A percentile compares a stretch with the other conserved stretches of the same genome.
These are phyloP conservation scores for Tubosaeta sp. DNA, from an alignment of 768 basidiomycete genomes.

Conservation along the genomic window DNA sequence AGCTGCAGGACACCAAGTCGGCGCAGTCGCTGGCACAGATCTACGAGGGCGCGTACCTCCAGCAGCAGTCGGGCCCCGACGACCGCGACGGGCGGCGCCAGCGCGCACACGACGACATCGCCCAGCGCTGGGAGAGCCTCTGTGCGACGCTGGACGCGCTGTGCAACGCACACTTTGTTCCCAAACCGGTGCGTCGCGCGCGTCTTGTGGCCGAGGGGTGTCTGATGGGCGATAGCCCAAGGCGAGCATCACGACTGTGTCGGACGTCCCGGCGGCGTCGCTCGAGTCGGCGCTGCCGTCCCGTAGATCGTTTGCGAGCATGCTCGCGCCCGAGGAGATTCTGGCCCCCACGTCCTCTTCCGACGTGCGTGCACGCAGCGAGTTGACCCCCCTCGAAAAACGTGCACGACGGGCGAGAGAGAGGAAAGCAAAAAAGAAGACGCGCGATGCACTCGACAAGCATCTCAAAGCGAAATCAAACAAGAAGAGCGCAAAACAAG, in stretches of 20 bases:
- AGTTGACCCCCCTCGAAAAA: constrained; percentile 85
- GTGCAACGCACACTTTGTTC: constrained; percentile 92
- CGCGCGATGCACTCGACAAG: constrained; percentile 60
- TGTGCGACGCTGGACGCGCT: constrained; percentile 88
- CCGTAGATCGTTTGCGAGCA: constrained; percentile 63
- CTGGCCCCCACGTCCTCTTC: constrained; percentile 51
- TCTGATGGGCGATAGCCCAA: constrained; percentile 60
- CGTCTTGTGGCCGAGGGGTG: not conserved
- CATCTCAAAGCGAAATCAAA: constrained; percentile 41
- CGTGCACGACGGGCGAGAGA: constrained; percentile 62
- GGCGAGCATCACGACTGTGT: constrained; percentile 76
- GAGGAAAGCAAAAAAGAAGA: constrained; percentile 66
- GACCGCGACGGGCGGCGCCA: constrained; percentile 85
- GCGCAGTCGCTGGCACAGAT: constrained; percentile 90
- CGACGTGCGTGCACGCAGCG: constrained; percentile 61
- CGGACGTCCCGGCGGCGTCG: constrained; percentile 75
- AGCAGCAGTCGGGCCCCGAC: constrained; percentile 57
- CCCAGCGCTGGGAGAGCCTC: constrained; percentile 78
- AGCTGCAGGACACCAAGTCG: constrained; percentile 86
- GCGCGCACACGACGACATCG: constrained; percentile 88
- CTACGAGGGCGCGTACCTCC: constrained; percentile 89
- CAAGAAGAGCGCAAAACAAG: constrained; percentile 56
- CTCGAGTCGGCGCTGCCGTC: constrained; percentile 92
- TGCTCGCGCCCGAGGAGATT: constrained; percentile 93
- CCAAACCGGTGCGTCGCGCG: constrained; percentile 69